These are phyloP conservation scores for Pleodorina starrii DNA, from an alignment of 139 green algal genomes.

Conservation along the genomic window DNA sequence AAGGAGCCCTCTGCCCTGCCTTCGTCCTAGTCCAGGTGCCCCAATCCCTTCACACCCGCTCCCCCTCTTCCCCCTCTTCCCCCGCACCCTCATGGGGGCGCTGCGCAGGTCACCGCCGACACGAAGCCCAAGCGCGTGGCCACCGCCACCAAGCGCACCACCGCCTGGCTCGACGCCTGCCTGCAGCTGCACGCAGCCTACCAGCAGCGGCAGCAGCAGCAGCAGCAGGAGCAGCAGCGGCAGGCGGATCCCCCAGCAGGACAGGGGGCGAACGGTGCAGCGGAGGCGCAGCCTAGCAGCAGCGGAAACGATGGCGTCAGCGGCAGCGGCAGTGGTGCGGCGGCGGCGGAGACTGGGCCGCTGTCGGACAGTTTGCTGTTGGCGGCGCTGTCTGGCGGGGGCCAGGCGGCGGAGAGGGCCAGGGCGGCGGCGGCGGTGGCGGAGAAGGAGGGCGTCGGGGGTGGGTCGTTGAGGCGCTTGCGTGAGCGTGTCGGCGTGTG, in stretches of 20 bases:
- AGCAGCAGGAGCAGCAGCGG: not conserved
- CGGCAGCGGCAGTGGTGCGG: not conserved
- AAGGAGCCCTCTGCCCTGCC: not conserved
- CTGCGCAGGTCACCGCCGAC: conserved; percentile 29
- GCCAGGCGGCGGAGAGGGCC: conserved; percentile 48
- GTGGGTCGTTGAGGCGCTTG: too few species aligned
- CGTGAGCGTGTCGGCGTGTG: too few species aligned
- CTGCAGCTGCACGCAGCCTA: conserved; percentile 41
- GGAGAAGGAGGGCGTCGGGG: conserved; percentile 44
- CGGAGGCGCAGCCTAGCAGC: not conserved
- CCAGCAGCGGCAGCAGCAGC: conserved; percentile 23
- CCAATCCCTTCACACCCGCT: too few species aligned
- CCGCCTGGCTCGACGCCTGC: conserved; percentile 72
- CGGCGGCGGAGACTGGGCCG: not conserved
- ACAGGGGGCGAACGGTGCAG: not conserved
- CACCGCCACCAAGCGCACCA: conserved; percentile 53
- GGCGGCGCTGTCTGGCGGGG: conserved; percentile 64
- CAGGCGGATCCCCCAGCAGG: not conserved
- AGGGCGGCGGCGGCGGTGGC: conserved; percentile 57
- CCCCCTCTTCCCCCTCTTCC: not conserved
- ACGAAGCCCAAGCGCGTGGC: conserved; percentile 31
- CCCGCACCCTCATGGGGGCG: not conserved
- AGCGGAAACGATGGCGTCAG: not conserved
- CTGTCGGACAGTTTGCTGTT: conserved; percentile 41
- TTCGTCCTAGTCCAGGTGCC: too few species aligned